These are phyloP conservation scores for Pistacia integerrima DNA, from an alignment of 345 rosid genomes.

Conservation along the genomic window DNA sequence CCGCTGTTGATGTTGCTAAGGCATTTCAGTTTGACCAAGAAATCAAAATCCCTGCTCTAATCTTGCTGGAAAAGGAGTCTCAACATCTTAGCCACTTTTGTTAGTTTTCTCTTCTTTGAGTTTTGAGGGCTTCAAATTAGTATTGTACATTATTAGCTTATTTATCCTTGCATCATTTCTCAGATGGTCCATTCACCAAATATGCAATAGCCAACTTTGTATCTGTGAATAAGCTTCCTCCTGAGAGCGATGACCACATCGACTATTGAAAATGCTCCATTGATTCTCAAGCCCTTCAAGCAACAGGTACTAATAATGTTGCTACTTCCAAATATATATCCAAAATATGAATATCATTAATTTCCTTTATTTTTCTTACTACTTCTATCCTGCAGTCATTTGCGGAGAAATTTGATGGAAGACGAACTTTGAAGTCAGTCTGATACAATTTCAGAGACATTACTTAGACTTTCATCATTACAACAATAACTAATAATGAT, in stretches of 20 bases:
- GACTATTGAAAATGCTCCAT: neutral
- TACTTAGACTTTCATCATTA: neutral
- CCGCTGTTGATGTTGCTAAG: constrained; percentile 5
- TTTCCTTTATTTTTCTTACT: no score
- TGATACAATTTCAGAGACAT: neutral
- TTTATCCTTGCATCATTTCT: neutral
- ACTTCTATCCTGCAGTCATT: neutral
- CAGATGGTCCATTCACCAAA: neutral
- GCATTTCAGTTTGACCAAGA: neutral
- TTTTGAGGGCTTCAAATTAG: neutral
- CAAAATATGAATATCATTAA: no score
- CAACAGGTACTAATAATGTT: neutral
- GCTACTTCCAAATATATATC: no score
- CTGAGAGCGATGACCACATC: neutral
- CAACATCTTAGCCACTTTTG: neutral
- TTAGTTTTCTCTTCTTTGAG: neutral
- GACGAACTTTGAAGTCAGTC: neutral
- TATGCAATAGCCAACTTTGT: neutral
- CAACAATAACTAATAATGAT: neutral
- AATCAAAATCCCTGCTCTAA: constrained; percentile 1
- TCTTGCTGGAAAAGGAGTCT: neutral
- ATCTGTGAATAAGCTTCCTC: constrained; percentile 5
- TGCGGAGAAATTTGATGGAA: neutral
- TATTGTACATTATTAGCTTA: no score
- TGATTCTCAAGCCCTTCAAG: neutral